Evolutionary conservation across 805 yeast species (phyloP), one percentile per base, ranked within the genome.

Genomic region (Clavispora santaluciae): DNA sequence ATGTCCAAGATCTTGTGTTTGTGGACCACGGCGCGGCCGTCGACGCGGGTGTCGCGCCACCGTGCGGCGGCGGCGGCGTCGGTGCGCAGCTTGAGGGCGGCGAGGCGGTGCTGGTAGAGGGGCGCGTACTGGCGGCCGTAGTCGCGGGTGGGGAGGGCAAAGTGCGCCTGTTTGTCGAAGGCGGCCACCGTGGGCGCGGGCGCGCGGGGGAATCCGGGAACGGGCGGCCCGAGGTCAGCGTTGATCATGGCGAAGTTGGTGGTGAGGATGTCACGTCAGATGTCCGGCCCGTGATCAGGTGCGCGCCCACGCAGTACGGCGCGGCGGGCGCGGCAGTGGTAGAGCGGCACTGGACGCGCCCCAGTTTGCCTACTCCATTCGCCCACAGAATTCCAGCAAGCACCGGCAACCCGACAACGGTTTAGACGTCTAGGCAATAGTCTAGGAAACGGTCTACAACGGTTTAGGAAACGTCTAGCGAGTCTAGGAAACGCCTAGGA

Each of bases 1-100:
- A 87, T 78, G 51, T 87, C 95, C 43, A 88, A 62, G 33, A 69
- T 69, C 51, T 68, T 70, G 21, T 66, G 65, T 35, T 63, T 64
- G 40, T 56, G 62, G 18, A 44, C 43, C 4, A 68, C 59, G 1
- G 46, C 51, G 41, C 60, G 60, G 4, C 68, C 70, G 34, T 68
- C 66, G 7, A 60, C 53, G 22, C 48, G 55, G 36, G 54, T 56
- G 16, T 56, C 50, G 5, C 70, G 78, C 90, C 91, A 83, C 49
- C 75, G 74, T 23, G 49, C 35, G 24, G 50, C 33, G 4, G 73
- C 73, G 33, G 55, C 57, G 6, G 42, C 43, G 35, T 56, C 55
- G 11, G 66, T 64, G 59, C 74, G 54, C 6, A 53, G 50, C 41
- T 61, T 63, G 35, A 69, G 54, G 39, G 46, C 47, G 18, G 55